phyloP scores from a whole-genome alignment of 2,329 filamentous ascomycete species.

The Epichloe bromicola region DNA sequence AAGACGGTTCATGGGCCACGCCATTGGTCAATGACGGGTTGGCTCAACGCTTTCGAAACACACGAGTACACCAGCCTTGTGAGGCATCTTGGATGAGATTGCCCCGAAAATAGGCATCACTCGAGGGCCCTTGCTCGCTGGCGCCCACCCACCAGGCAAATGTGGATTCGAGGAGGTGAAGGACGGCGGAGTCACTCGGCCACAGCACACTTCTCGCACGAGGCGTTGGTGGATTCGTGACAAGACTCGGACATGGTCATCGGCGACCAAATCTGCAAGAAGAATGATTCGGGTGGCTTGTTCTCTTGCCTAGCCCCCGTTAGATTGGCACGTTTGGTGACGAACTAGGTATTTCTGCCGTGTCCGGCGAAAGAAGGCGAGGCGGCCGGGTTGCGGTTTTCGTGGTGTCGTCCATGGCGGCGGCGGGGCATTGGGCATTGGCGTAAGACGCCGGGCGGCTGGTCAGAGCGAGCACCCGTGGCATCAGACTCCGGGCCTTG shows the following conservation, averaged over 20 bases:
- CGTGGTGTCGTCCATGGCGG: too few species aligned
- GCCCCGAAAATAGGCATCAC: constrained; percentile 1
- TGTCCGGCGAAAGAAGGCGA: neutral
- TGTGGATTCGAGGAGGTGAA: neutral
- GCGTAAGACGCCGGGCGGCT: too few species aligned
- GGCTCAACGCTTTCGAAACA: neutral
- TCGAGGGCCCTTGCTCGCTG: neutral
- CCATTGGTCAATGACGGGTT: neutral
- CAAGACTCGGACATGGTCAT: neutral
- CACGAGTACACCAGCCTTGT: neutral
- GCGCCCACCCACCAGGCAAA: neutral
- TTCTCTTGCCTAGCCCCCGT: neutral
- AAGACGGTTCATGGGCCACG: neutral
- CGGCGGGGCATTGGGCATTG: too few species aligned
- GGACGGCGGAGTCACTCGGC: neutral
- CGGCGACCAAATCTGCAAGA: neutral
- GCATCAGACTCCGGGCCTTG: too few species aligned
- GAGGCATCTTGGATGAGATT: neutral
- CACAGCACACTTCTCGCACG: neutral
- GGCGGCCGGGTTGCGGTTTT: neutral
- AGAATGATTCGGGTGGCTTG: neutral
- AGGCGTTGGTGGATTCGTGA: neutral
- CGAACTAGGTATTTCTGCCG: neutral
- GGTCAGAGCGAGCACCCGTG: too few species aligned
- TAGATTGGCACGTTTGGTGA: too few species aligned